A percentile compares a stretch with the other conserved stretches of the same genome.
Evolutionary conservation across 306 rosid species (phyloP).

Genomic region (Sesbania bispinosa): DNA sequence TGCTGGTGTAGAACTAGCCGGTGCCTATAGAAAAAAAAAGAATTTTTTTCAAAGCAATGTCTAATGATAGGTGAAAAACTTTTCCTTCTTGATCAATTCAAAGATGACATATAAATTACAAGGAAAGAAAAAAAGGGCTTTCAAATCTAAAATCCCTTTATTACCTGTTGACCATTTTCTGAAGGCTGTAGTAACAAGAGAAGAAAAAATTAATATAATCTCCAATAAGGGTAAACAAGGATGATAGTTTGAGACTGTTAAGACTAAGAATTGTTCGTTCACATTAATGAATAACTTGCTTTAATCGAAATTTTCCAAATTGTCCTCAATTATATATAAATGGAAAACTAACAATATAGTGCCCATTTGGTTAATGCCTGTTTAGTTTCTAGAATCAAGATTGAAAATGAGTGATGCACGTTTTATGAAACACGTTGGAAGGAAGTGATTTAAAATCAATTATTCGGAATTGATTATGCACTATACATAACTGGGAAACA

Average conservation of each 20-base stretch:
- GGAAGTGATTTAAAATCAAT: too few relatives aligned
- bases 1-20: conserved; percentile 25
- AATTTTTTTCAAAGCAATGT: conserved; percentile 24
- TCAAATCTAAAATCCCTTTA: conserved; percentile 24
- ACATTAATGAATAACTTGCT: conserved; percentile 15
- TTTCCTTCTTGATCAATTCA: background rate
- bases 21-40: conserved; percentile 41
- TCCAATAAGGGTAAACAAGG: conserved; percentile 8
- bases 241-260: background rate
- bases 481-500: too few relatives aligned
- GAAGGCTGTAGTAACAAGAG: conserved; percentile 44
- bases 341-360: conserved; percentile 6
- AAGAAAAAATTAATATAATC: conserved; percentile 38
- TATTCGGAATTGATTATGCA: too few relatives aligned
- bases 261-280: background rate
- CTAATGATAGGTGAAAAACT: background rate
- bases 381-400: too few relatives aligned
- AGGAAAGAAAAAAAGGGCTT: conserved; percentile 1
- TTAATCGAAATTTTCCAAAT: conserved; percentile 6
- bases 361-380: too few relatives aligned
- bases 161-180: conserved; percentile 77
- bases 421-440: too few relatives aligned
- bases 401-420: too few relatives aligned
- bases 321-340: conserved; percentile 11
- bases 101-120: conserved; percentile 15